Evolutionary conservation across 495 filamentous ascomycete genomes (phyloP), one percentile per base, ranked within the genome.

Genomic region (Aspergillus incahuasiensis): DNA sequence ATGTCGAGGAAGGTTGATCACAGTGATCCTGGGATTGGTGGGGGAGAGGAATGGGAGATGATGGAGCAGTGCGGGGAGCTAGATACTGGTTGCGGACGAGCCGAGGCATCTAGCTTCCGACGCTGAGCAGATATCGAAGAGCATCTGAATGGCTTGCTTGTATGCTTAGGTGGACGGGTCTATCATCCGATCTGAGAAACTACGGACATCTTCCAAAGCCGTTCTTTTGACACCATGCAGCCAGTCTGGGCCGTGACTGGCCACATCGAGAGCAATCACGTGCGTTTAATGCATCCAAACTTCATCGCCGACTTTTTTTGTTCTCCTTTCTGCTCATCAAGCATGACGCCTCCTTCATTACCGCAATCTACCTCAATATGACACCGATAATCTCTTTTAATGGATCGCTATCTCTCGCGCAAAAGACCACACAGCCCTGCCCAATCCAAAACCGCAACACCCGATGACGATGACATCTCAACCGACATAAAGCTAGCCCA

Each of bases 401-500:
- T 87, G 85, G 84, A 88, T 51, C 67, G 74, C 6, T 86, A 79
- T 58, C 42, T 85, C 20, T 78, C 78, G 3, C 68, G 74, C 24
- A 87, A 86, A 63, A 68, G 70, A 54, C 68, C 74, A 39, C 71
- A 68, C 55, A 72, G 70, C 7, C 48, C 30, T 15, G 9, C n/a
- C 30, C 19, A 8, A 42, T 9, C 32, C 19, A 39, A 39, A 6
- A 48, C 15, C 20, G 50, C 34, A 39, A 48, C 34, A 34, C 16
- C 42, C 20, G 43, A 56, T 15, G 28, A 56, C 32, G 58, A 60
- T 6, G 82, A 90, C 15, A 87, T 92, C 18, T 86, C 88, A 4
- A 97, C 92, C 0, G 92, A 97, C 62, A 70, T 94, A 58, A 97
- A 96, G 64, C 71, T 97, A 3, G 91, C 91, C 2, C 79, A 91